Conservation (phyloP, 2,329 filamentous ascomycete species). For the Camillea tinctor region DNA sequence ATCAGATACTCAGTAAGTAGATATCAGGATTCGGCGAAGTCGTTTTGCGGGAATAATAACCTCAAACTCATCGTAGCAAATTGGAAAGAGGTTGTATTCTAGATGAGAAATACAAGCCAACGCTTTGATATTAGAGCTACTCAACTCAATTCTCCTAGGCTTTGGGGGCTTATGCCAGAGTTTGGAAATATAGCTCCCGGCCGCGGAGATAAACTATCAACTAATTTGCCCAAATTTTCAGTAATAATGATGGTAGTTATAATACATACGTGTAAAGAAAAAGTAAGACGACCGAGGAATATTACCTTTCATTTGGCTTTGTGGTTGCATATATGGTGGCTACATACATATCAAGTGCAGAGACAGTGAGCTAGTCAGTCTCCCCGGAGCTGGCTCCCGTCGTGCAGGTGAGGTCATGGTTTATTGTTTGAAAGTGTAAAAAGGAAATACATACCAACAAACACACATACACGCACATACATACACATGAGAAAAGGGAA, state of each 20-base stretch:
- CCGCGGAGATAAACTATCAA: too few relatives aligned
- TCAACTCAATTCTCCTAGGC: neutral
- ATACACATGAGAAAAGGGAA: neutral
- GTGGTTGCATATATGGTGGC: neutral
- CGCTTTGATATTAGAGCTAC: too few relatives aligned
- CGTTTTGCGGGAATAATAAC: neutral
- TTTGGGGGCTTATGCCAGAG: neutral
- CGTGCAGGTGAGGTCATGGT: neutral
- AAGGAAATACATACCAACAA: too few relatives aligned
- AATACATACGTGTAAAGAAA: neutral
- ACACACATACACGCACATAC: neutral
- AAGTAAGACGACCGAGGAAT: neutral
- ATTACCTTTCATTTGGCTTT: neutral
- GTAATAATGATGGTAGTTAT: too few relatives aligned
- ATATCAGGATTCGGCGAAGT: neutral
- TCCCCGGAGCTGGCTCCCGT: neutral
- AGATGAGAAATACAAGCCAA: neutral
- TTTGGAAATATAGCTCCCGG: neutral
- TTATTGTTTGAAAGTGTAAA: slow-evolving; percentile 1
- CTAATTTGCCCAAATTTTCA: neutral
- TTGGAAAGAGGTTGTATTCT: neutral
- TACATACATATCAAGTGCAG: neutral
- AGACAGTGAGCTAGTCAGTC: neutral
- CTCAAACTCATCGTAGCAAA: neutral
- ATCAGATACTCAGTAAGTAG: too few relatives aligned